Conservation (phyloP, 164 flowering plant species). For the Aristolochia californica region DNA sequence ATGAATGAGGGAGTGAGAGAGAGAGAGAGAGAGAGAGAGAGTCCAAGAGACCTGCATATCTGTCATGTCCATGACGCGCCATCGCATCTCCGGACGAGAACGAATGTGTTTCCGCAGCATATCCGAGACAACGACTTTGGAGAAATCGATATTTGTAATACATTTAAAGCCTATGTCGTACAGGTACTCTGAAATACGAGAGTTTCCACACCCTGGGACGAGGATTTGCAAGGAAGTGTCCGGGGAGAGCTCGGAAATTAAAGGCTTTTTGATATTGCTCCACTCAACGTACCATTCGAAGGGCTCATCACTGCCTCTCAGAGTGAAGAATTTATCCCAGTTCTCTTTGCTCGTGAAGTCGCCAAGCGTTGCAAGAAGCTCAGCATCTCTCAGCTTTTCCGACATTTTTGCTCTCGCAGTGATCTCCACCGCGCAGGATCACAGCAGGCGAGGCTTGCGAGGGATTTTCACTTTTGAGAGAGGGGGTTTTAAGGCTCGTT, state of each 20-base stretch:
- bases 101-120: slow-evolving; percentile 73
- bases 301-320: slow-evolving; percentile 51
- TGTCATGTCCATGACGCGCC: slow-evolving; percentile 98
- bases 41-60: slow-evolving; percentile 54
- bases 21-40: too few species aligned
- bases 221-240: slow-evolving; percentile 32
- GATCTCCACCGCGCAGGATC: background rate
- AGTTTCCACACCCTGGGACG: slow-evolving; percentile 92
- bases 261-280: slow-evolving; percentile 44
- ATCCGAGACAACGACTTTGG: slow-evolving; percentile 77
- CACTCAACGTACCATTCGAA: slow-evolving; percentile 99
- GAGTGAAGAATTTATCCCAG: slow-evolving; percentile 87
- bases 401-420: background rate
- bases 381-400: slow-evolving; percentile 2
- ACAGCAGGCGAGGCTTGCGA: too few species aligned
- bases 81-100: slow-evolving; percentile 61
- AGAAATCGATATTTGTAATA: slow-evolving; percentile 84
- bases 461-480: too few species aligned
- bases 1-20: too few species aligned
- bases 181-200: slow-evolving; percentile 66
- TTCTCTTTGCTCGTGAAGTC: slow-evolving; percentile 95
- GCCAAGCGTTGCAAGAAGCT: slow-evolving; percentile 46
- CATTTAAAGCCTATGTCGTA: slow-evolving; percentile 64
- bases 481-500: too few species aligned
- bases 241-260: slow-evolving; percentile 34